phyloP scores from a whole-genome alignment of 441 rosid species.

The Brassica balearica region DNA sequence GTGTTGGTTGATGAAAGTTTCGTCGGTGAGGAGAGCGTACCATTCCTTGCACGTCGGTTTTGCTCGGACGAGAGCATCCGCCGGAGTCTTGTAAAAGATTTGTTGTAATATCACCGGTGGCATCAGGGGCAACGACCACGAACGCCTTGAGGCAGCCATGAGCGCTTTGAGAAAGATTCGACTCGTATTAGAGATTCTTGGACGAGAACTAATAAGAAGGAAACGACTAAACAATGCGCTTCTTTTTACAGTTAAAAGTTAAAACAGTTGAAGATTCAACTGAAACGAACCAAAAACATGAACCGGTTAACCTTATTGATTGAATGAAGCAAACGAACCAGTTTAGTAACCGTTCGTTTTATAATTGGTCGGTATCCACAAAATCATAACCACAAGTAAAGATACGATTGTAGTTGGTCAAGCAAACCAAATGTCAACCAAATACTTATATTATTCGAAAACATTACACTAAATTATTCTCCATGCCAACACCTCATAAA shows the following conservation, averaged over 20 bases:
- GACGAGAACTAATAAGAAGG: background rate
- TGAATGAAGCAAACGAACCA: too few species aligned
- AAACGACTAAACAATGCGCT: background rate
- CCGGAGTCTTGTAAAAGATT: background rate
- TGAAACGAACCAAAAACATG: too few species aligned
- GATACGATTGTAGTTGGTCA: slow-evolving; percentile 21
- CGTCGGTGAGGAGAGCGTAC: background rate
- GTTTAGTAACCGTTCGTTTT: too few species aligned
- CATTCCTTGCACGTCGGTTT: background rate
- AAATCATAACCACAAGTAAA: slow-evolving; percentile 27
- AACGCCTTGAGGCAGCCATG: background rate
- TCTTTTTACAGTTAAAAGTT: too few species aligned
- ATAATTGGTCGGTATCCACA: slow-evolving; percentile 17
- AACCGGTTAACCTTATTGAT: too few species aligned
- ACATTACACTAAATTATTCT: background rate
- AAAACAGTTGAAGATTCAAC: too few species aligned
- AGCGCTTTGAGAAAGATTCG: background rate
- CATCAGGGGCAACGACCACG: background rate
- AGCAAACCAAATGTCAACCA: slow-evolving; percentile 32
- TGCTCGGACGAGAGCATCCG: slow-evolving; percentile 3
- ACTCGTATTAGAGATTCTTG: background rate
- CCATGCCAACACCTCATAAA: slow-evolving; percentile 29
- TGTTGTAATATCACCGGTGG: background rate
- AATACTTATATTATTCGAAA: background rate
- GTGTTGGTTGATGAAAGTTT: background rate